Conservation (phyloP, 331 rosid species). For the Ulmus americana region DNA sequence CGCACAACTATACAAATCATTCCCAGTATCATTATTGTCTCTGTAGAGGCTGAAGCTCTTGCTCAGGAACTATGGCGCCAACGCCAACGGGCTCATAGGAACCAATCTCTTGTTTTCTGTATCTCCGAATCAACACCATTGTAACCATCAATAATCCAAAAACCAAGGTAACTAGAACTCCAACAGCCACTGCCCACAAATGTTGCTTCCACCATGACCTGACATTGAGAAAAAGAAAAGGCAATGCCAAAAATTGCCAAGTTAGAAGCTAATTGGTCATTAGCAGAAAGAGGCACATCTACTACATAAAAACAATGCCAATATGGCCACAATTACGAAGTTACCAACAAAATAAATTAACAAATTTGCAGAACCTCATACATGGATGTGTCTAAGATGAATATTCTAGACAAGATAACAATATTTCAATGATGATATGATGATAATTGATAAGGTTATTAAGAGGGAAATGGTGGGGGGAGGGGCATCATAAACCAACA, state of each 20-base stretch:
- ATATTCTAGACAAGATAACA: too few relatives aligned
- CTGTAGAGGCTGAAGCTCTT: constrained; percentile 46
- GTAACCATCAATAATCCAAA: constrained; percentile 28
- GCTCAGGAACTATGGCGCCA: constrained; percentile 33
- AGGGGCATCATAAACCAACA: too few relatives aligned
- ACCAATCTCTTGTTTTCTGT: constrained; percentile 18
- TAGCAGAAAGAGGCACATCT: not conserved
- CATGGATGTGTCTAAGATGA: too few relatives aligned
- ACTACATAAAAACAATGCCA: not conserved
- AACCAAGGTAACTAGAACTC: constrained; percentile 25
- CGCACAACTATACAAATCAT: not conserved
- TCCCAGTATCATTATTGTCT: not conserved
- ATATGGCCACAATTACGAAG: not conserved
- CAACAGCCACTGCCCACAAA: constrained; percentile 26
- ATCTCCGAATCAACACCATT: constrained; percentile 33
- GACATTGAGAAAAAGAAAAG: too few relatives aligned
- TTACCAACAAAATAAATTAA: too few relatives aligned
- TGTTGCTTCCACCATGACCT: constrained; percentile 38
- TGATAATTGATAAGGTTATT: too few relatives aligned
- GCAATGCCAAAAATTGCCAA: not conserved
- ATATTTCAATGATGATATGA: too few relatives aligned
- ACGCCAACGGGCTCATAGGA: constrained; percentile 31
- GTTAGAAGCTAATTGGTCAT: not conserved
- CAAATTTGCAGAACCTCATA: too few relatives aligned
- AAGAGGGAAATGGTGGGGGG: too few relatives aligned